phyloP scores from a whole-genome alignment of 2,329 filamentous ascomycete species.

The Diaporthe sp. region DNA sequence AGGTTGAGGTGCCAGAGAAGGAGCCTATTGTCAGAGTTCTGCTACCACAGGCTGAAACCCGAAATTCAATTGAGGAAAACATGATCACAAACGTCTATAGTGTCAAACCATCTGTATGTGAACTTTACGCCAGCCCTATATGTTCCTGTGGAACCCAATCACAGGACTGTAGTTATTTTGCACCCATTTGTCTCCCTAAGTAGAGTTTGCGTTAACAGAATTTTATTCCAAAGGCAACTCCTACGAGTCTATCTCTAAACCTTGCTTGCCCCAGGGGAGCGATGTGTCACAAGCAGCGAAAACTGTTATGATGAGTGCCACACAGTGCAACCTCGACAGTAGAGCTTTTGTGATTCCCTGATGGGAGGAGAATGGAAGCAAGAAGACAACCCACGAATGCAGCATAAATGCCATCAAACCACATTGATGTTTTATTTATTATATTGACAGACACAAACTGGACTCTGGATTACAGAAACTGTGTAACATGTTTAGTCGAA shows the following conservation, averaged over 20 bases:
- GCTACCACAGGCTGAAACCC: too few relatives aligned
- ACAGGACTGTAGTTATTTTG: constrained; percentile 50
- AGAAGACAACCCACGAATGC: constrained; percentile 40
- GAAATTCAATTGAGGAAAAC: too few relatives aligned
- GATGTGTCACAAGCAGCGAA: neutral
- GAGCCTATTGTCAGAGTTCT: constrained; percentile 55
- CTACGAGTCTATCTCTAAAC: neutral
- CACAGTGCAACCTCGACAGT: neutral
- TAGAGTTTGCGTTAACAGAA: neutral
- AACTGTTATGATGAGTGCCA: neutral
- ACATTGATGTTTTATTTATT: constrained; percentile 66
- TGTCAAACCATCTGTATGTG: constrained; percentile 64
- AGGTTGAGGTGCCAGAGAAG: constrained; percentile 59
- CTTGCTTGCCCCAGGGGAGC: neutral
- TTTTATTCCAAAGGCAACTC: neutral
- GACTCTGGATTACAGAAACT: constrained; percentile 60
- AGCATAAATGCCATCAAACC: constrained; percentile 61
- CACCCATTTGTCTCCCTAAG: constrained; percentile 63
- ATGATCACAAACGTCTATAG: constrained; percentile 65
- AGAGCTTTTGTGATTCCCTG: neutral
- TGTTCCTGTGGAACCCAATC: neutral
- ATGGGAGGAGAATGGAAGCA: neutral
- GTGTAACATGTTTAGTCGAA: neutral
- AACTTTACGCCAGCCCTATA: neutral
- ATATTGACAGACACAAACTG: constrained; percentile 65